Evolutionary conservation across 352 stramenopile species (phyloP), one percentile per base, ranked within the genome.

Genomic region (Globisporangium solare): DNA sequence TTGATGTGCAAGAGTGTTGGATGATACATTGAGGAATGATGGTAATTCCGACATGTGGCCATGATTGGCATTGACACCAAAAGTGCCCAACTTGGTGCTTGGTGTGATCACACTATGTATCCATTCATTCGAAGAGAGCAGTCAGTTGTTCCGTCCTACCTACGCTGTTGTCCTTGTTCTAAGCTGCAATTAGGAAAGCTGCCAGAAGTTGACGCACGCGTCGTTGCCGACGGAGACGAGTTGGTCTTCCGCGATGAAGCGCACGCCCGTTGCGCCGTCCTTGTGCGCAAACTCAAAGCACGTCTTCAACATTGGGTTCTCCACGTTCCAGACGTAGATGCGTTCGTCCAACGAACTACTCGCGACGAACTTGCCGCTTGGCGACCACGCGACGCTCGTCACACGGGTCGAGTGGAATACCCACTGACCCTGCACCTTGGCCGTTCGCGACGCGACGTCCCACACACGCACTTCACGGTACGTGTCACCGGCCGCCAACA

Each of bases 371-470:
- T 88, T 86, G 56, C 94, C 86, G 61, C 95, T 94, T 1, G 86
- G 84, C 22, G 89, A 94, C 93, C 96, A 99, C 27, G 94, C 84
- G 8, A 99, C 71, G 46, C 76, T 92, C 24, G 86, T 97, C 45
- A 99, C 91, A 21, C 84, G 83, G 58, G 96, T 97, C 52, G 95
- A 96, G 74, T 99, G 96, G 76, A 97, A 98, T 20, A 98, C 95
- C 96, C 96, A 99, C 70, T 89, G 71, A 20, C 88, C 88, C 62
- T 96, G 93, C 37, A 97, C 78, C 61, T 97, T 79, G 43, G 96
- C 71, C 0, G 79, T 75, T 56, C 82, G 89, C 21, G 74, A 82
- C 3, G 78, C 85, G 4, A 90, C 83, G 48, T 96, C 80, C 82
- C 85, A 97, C 32, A 97, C 83, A 49, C 88, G 88, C 58, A 98